Evolutionary conservation across 331 rosid genomes (phyloP).

Genomic region (Erythrophleum ivorense): DNA sequence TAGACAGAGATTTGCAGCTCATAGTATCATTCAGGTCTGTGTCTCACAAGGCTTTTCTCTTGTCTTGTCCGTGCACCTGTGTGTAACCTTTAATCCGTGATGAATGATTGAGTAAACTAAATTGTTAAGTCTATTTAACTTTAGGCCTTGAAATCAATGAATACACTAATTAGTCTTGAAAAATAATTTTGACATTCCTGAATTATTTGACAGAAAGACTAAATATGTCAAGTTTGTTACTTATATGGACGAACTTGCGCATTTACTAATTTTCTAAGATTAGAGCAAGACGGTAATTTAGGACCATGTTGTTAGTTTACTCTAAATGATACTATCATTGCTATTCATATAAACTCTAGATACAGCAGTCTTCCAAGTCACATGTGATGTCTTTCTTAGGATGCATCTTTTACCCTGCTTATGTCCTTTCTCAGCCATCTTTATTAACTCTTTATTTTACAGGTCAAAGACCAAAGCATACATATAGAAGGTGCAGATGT

Average conservation of each 20-base stretch:
- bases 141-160: not conserved
- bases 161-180: not conserved
- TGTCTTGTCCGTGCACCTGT: not conserved
- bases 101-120: not conserved
- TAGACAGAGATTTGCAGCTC: conserved; percentile 86
- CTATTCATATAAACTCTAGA: not conserved
- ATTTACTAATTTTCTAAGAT: not conserved
- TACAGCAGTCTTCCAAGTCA: not conserved
- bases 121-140: not conserved
- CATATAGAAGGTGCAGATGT: conserved; percentile 98
- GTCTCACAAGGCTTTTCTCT: not conserved
- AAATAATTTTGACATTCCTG: not conserved
- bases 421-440: not conserved
- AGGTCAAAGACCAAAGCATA: conserved; percentile 77
- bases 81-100: conserved; percentile 1
- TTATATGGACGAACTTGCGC: not conserved
- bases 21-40: conserved; percentile 92
- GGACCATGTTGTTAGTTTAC: not conserved
- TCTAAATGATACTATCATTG: not conserved
- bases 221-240: not conserved
- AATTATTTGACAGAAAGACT: not conserved
- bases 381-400: conserved; percentile 23
- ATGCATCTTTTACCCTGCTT: conserved; percentile 20
- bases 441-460: conserved; percentile 28
- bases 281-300: not conserved